Base-by-base conservation (phyloP, 371 early-diverging fungal species). In the Synchytrium microbalum region DNA sequence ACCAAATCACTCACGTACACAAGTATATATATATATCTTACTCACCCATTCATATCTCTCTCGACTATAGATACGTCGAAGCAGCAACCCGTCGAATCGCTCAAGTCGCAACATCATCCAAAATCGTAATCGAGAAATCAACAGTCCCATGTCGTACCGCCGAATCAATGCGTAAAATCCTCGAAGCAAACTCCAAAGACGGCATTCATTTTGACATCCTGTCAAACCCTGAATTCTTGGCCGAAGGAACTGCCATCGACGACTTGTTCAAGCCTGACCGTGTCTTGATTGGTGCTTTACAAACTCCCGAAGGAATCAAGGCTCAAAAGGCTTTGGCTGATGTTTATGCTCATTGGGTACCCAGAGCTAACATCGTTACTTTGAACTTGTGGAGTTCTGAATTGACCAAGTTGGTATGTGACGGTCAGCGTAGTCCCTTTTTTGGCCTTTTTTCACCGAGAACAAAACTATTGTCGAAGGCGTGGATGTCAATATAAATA, bases 131-230 rank as follows among this genome's bases (percentile, higher is more conserved):
- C 32, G 95, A 93, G 71, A 93, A 93, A 77, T 92, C 93, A 0
- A 96, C 96, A 32, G 96, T 96, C 10, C 96, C 96, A 32, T 94
- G 95, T 76, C 85, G 91, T 67, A 94, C 96, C 46, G 93, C 94
- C 46, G 88, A 91, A 68, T 79, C 83, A 72, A 90, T 96, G 86
- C 86, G 91, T 63, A 83, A 85, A 32, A 94, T 93, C 59, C 82
- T 96, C 26, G 89, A 90, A 61, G 85, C 92, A 57, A 90, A 93
- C 79, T 87, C 85, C 19, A 82, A 76, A 58, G 77, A 75, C 32
- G 81, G 81, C 51, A 83, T 92, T 33, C 80, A 77, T 27, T 94
- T 96, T 68, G 88, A 89, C 60, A 92, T 96, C 65, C 81, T 96
- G 57, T 91, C 94, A 55, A 96, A 96, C 80, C 96, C 96, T 32